Conservation (phyloP, 345 rosid species). For the Brassica nigra region DNA sequence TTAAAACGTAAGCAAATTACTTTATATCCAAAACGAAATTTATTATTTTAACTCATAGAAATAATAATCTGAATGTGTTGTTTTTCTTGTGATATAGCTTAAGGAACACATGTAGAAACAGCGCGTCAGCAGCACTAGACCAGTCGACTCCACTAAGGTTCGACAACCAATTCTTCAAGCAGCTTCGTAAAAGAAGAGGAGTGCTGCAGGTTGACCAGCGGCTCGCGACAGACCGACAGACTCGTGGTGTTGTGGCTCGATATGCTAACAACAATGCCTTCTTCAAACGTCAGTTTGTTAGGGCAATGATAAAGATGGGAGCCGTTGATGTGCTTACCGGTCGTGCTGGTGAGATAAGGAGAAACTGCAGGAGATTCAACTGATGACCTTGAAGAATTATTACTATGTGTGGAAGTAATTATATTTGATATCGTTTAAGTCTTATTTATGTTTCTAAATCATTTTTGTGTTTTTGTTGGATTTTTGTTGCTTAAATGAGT, state of each 20-base stretch:
- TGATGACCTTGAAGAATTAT: neutral
- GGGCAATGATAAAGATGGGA: constrained; percentile 80
- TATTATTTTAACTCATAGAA: neutral
- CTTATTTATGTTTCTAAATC: neutral
- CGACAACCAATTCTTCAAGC: constrained; percentile 40
- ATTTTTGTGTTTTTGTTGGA: neutral
- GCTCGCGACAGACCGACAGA: constrained; percentile 16
- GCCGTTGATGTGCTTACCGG: constrained; percentile 61
- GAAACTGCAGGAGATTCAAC: constrained; percentile 60
- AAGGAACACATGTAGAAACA: constrained; percentile 37
- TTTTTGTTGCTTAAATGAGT: constrained; percentile 22
- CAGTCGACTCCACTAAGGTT: constrained; percentile 40
- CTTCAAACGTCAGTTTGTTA: constrained; percentile 49
- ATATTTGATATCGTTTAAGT: neutral
- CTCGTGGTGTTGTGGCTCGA: constrained; percentile 40
- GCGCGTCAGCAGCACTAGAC: constrained; percentile 33
- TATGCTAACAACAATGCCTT: constrained; percentile 34
- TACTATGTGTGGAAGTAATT: neutral
- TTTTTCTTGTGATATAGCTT: constrained; percentile 14
- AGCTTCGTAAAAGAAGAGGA: constrained; percentile 35
- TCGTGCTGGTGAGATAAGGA: constrained; percentile 62
- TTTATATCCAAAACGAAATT: neutral
- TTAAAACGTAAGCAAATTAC: neutral
- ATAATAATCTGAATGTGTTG: neutral
- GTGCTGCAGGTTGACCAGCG: constrained; percentile 42